Percentiles rank a stretch among this genome's conserved stretches.
Conservation (phyloP, 257 asterid species). For the Dorcoceras hygrometricum region DNA sequence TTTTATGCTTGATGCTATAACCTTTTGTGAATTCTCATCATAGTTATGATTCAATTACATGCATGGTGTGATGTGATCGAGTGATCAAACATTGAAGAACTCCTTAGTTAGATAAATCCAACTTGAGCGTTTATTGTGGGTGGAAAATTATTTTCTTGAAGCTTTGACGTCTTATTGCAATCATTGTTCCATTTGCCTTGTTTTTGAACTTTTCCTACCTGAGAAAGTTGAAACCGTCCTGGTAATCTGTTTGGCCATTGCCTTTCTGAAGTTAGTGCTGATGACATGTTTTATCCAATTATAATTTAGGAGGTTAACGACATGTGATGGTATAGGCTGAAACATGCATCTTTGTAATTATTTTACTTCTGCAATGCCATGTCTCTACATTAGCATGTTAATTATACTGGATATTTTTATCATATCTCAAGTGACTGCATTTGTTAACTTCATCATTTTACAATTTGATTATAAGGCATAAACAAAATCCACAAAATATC, state of each 20-base stretch:
- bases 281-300: conserved; percentile 5
- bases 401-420: conserved; percentile 14
- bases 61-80: conserved; percentile 9
- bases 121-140: conserved; percentile 15
- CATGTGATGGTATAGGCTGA: not conserved
- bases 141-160: conserved; percentile 12
- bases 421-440: not conserved
- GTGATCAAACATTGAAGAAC: not conserved
- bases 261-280: conserved; percentile 9
- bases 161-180: conserved; percentile 4
- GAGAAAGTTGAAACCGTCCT: conserved; percentile 12
- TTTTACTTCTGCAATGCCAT: conserved; percentile 13
- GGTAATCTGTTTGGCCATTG: not conserved
- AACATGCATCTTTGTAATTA: conserved; percentile 1
- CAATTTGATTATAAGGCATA: too few species aligned
- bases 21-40: conserved; percentile 9
- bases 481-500: too few species aligned
- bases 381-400: not conserved
- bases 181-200: conserved; percentile 10
- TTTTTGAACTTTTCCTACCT: conserved; percentile 12
- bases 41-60: conserved; percentile 16
- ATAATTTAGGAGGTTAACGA: not conserved
- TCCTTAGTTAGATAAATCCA: conserved; percentile 12
- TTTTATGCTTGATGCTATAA: conserved; percentile 18
- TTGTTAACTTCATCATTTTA: not conserved